Base-by-base conservation (phyloP, 2,329 filamentous ascomycete genomes). In the Madurella mycetomatis region DNA sequence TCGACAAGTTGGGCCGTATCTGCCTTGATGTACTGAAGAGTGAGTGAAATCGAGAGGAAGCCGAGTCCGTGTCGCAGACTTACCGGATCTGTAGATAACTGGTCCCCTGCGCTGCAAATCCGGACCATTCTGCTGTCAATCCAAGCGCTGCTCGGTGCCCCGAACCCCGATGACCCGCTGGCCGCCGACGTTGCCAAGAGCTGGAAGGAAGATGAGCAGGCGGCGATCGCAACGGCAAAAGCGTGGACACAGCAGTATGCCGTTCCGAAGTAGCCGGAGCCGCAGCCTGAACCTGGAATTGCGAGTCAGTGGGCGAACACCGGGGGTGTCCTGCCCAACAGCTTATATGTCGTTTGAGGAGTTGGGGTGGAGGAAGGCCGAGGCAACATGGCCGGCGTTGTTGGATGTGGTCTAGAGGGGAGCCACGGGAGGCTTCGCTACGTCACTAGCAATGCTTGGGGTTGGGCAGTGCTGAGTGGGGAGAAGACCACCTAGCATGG, bases 61-160 rank as follows among this genome's bases (percentile, higher is more conserved):
- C n/a, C 32, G 18, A 17, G 19, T 42, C 12, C 0, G 25, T 12
- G 18, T 17, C 32, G 42, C 12, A 31, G 30, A 47, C 58, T 50
- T 15, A 55, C 39, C 19, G 11, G 30, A 17, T 49, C 25, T 25
- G 18, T 19, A 96, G 92, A 92, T 71, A 99, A 99, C 80, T 99
- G 94, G 94, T 97, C 92, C 18, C 94, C 94, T 5, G 94, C 95
- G 13, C 83, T 99, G 32, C 94, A 99, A 73, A 99, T 99, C 69
- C 87, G 94, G 60, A 99, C 94, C 7, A 99, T 99, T 63, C 84
- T 99, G n/a, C 85, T 99, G 51, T 97, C 92, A 9, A 99, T 99
- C 70, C 95, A 99, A 73, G 94, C 94, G 48, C 82, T 99, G 19
- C 85, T 99, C 13, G 94, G 94, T 43, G 92, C 94, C 5, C 94